These are phyloP conservation scores for Nicotiana obtusifolia DNA, from an alignment of 257 asterid species.

Conservation along the genomic window DNA sequence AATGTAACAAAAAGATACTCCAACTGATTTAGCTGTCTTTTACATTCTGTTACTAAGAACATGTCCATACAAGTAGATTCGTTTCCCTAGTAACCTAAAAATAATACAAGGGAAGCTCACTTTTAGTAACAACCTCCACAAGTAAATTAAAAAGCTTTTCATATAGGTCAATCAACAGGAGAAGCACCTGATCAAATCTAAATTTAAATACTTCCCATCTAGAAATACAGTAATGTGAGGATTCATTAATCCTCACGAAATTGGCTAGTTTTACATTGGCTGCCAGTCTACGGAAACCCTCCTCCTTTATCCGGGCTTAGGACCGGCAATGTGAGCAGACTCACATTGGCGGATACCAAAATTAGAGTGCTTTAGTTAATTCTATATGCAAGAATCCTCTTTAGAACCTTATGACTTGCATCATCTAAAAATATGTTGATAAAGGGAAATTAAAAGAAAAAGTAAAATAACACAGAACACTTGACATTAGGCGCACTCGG, in stretches of 20 bases:
- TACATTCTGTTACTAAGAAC: background rate
- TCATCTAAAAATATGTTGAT: background rate
- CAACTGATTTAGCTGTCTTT: background rate
- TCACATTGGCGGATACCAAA: background rate
- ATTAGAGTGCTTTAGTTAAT: background rate
- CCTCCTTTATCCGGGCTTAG: no score
- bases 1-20: background rate
- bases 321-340: no score
- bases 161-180: background rate
- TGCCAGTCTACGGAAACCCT: no score
- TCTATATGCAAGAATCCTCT: background rate
- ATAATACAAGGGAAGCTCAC: background rate
- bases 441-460: background rate
- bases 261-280: no score
- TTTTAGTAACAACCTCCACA: background rate
- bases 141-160: background rate
- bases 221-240: background rate
- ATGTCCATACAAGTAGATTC: background rate
- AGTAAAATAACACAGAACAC: background rate
- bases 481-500: background rate
- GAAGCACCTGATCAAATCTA: background rate
- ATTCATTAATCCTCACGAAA: no score
- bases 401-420: background rate
- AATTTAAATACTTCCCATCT: background rate
- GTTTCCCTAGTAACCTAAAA: background rate